Conservation (phyloP, 192 early-diverging fungal genomes). For the Coemansia sp. region DNA sequence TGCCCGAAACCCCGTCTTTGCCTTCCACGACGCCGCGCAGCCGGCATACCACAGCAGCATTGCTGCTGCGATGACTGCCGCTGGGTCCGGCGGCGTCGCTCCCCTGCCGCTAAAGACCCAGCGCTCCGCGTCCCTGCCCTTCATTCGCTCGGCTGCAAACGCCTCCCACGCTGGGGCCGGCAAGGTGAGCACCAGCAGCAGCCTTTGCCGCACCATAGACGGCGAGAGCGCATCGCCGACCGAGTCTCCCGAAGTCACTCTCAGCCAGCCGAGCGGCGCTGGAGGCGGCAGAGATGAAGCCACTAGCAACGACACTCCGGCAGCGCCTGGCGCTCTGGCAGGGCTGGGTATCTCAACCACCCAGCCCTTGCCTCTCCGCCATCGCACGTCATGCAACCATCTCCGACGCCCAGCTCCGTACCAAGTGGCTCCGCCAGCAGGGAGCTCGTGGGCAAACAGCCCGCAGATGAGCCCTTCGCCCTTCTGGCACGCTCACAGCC, state of each 20-base stretch:
- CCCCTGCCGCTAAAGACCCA: conserved; percentile 47
- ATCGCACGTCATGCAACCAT: conserved; percentile 45
- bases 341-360: conserved; percentile 39
- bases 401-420: conserved; percentile 53
- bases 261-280: not conserved
- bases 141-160: conserved; percentile 25
- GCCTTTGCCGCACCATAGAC: conserved; percentile 36
- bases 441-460: conserved; percentile 39
- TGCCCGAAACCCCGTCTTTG: conserved; percentile 30
- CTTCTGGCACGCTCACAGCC: conserved; percentile 35
- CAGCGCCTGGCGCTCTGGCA: conserved; percentile 4
- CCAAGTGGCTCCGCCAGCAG: conserved; percentile 30
- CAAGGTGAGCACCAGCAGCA: conserved; percentile 35
- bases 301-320: not conserved
- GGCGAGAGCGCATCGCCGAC: conserved; percentile 16
- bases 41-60: conserved; percentile 16
- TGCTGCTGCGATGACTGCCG: conserved; percentile 27
- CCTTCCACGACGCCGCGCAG: conserved; percentile 18
- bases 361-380: conserved; percentile 41
- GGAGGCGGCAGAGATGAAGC: not conserved
- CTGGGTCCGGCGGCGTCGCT: conserved; percentile 7
- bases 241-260: not conserved
- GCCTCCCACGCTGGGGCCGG: not conserved
- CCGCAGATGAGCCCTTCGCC: conserved; percentile 49
- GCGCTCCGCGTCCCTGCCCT: conserved; percentile 55